Evolutionary conservation across 495 filamentous ascomycete genomes (phyloP), one percentile per base, ranked within the genome.

Genomic region (Penicillium odoratum): DNA sequence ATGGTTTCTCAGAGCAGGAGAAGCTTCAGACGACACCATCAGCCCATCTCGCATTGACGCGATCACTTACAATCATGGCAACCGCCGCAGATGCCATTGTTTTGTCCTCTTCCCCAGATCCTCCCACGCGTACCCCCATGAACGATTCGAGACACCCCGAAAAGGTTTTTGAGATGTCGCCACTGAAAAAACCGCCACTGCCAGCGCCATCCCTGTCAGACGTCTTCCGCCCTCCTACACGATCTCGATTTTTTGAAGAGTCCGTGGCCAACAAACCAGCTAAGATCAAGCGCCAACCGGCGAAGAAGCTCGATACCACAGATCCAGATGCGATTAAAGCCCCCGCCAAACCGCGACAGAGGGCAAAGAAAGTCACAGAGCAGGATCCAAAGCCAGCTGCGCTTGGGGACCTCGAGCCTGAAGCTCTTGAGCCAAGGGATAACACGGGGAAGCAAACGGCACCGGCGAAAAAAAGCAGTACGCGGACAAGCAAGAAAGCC

Each of bases 51-150:
- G 25, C 29, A 29, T 43, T n/a, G 31, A 51, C 16, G 29, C 25
- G 29, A 48, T 50, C 51, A 36, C 28, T 66, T 36, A 60, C 42
- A 58, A 73, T 57, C 50, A 78, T 76, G 73, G 47, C 51, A 49
- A 61, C 61, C 60, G 56, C 65, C 46, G 59, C 64, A 7, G 67
- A 75, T 48, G 66, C 72, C 45, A 68, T 77, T 43, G 47, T 77
- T 29, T 61, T 79, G 48, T 75, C 74, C 28, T 81, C 78, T 26
- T 76, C 78, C 7, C 76, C 78, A 26, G 68, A 63, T 36, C 55
- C 53, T 54, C 52, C 59, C 4, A 53, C 63, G 43, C 59, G 34
- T 47, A 61, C 70, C 25, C 69, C 64, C 29, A 53, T 53, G 16
- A 54, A 44, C 36, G 43, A 38, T 33, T 50, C 54, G 9, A 49